Conservation (phyloP, 179 eudicot species). For the Corrigiola litoralis region DNA sequence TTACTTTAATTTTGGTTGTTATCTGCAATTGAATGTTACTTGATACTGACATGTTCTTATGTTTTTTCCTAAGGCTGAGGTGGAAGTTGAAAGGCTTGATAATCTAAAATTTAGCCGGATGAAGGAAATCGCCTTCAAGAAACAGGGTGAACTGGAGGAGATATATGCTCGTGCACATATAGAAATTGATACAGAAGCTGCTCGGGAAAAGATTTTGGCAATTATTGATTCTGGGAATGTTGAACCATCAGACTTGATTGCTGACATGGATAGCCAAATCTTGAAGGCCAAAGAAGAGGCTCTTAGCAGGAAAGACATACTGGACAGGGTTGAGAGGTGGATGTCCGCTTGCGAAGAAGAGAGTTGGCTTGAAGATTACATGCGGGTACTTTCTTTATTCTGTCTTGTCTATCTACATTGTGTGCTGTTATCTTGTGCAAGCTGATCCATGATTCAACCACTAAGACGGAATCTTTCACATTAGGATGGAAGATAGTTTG, state of each 20-base stretch:
- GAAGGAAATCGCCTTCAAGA: constrained; percentile 98
- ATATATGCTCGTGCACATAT: constrained; percentile 86
- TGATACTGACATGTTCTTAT: constrained; percentile 11
- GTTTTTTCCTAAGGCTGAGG: constrained; percentile 65
- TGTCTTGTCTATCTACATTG: not conserved
- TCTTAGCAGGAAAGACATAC: constrained; percentile 82
- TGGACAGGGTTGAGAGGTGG: constrained; percentile 99
- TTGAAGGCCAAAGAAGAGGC: constrained; percentile 91
- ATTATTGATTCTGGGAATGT: constrained; percentile 86
- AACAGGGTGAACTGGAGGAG: constrained; percentile 87
- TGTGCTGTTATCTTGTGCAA: not conserved
- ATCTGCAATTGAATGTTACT: not conserved
- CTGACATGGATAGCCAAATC: constrained; percentile 95
- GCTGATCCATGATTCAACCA: not conserved
- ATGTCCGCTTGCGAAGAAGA: constrained; percentile 99
- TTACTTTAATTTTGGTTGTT: constrained; percentile 6
- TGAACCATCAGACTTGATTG: constrained; percentile 86
- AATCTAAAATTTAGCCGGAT: constrained; percentile 84
- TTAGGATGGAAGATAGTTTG: not conserved
- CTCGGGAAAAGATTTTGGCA: constrained; percentile 67
- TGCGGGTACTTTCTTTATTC: constrained; percentile 46
- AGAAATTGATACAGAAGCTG: constrained; percentile 82
- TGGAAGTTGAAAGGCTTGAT: constrained; percentile 96
- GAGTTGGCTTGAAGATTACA: constrained; percentile 99
- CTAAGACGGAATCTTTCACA: not conserved